Base-by-base conservation (phyloP, 352 stramenopile genomes). In the Phytophthora megakarya region DNA sequence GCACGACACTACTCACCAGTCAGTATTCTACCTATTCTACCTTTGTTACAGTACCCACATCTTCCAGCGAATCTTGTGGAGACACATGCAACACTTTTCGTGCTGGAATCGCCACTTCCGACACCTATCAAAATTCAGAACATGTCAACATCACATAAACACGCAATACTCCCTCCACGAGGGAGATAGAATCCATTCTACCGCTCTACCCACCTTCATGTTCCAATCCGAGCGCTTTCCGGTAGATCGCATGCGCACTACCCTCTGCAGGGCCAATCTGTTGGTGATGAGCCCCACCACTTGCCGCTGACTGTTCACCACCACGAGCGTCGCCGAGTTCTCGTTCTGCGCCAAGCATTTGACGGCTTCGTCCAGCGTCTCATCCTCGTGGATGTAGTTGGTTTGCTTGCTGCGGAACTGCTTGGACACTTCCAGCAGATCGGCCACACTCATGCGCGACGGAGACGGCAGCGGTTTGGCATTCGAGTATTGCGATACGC, bases 261-360 rank as follows among this genome's bases (percentile, higher is more conserved):
- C 82, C 18, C 69, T 61, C 37, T 81, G 61, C 35, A 93, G 69
- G 26, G 88, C 68, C 50, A 88, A 62, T 62, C 86, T 78, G 62
- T 93, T 90, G n/a, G 84, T 93, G 19, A 93, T 67, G 21, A 93
- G 65, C 15, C 84, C 84, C n/a, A 93, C 81, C 23, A 93, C 81
- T 37, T 89, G 80, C 30, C 90, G 71, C 22, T 81, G 55, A 0
- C 68, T 65, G 57, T 91, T 82, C 7, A 93, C 80, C 33, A 93
- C 84, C 46, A 93, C 82, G 30, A 93, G 76, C 55, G 82, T 86
- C 12, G 79, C 78, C 22, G 84, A 92, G 49, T 93, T 93, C 45
- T 89, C 78, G 58, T 93, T 89, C 52, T 81, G 70, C 16, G 78
- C 78, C 8, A 93, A 61, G 22, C 57, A 89, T 38, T 80, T 66